Evolutionary conservation across 352 stramenopile species (phyloP), one percentile per base, ranked within the genome.

Genomic region (Phytophthora boehmeriae): DNA sequence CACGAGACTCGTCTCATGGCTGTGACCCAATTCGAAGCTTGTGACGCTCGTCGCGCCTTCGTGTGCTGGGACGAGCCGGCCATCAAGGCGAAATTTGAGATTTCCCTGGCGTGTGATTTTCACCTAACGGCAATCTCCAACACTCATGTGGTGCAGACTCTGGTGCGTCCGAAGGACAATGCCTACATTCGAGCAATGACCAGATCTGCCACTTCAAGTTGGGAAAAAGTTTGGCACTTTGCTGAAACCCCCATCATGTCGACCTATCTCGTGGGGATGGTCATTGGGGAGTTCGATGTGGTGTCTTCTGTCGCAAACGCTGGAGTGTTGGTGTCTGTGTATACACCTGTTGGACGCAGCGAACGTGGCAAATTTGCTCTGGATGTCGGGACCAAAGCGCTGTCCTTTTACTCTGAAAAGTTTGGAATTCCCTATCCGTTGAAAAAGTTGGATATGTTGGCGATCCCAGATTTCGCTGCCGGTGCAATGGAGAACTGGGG

Each of bases 11-110:
- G 96, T 38, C 73, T 98, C 27, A 98, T 99, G 88, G 96, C 96
- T 3, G 96, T 95, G 23, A 91, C 83, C 50, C 81, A 93, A 63
- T 93, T 93, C 49, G 78, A 87, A 54, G 87, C 88, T 41, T 90
- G 90, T 48, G 87, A 98, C 48, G 88, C 89, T n/a, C 87, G 97
- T 46, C 87, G 95, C 19, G 96, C 95, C 23, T 99, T 99, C 67
- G 96, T 97, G 8, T 99, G 97, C 80, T 98, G 97, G 88, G 97
- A 99, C 74, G 97, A 99, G 73, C 97, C 97, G 2, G 88, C 92
- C 14, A 79, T 97, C 32, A 99, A 99, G 79, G 96, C 97, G 20
- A 89, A 87, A 17, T 99, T 98, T 69, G 75, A 90, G 50, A 90
- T 99, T 48, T 90, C 86, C 6, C 89, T 99, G 47, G 75, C 91